Evolutionary conservation across 495 filamentous ascomycete genomes (phyloP).

Genomic region (Choiromyces venosus): DNA sequence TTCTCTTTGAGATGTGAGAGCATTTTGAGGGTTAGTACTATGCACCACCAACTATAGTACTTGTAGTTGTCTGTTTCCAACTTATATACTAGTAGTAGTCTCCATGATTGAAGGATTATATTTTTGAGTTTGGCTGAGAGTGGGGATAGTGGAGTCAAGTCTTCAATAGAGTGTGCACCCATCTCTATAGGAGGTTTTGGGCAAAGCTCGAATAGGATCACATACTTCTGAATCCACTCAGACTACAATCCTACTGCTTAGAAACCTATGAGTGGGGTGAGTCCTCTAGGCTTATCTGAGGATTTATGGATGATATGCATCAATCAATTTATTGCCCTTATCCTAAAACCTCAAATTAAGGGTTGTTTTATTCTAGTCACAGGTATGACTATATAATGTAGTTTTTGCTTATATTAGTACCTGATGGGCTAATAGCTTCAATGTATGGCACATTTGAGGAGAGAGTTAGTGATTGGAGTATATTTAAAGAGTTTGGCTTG

Average conservation of each 20-base stretch:
- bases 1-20: not conserved
- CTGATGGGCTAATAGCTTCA: not conserved
- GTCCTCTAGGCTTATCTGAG: not conserved
- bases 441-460: not conserved
- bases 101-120: not conserved
- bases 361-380: not conserved
- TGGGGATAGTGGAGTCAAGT: not conserved
- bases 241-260: not conserved
- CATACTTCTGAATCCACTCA: not conserved
- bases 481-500: not conserved
- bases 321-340: not conserved
- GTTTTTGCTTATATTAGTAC: not conserved
- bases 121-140: not conserved
- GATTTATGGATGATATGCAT: not conserved
- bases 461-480: not conserved
- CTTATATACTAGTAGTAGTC: too few species aligned
- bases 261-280: not conserved
- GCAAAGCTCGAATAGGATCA: not conserved
- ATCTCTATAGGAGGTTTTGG: not conserved
- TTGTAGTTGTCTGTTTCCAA: not conserved
- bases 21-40: not conserved
- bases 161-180: not conserved
- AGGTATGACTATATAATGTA: not conserved
- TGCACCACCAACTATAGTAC: not conserved
- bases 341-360: not conserved